Evolutionary conservation across 192 early-diverging fungal species (phyloP), one percentile per base, ranked within the genome.

Genomic region (Obelidium mucronatum): DNA sequence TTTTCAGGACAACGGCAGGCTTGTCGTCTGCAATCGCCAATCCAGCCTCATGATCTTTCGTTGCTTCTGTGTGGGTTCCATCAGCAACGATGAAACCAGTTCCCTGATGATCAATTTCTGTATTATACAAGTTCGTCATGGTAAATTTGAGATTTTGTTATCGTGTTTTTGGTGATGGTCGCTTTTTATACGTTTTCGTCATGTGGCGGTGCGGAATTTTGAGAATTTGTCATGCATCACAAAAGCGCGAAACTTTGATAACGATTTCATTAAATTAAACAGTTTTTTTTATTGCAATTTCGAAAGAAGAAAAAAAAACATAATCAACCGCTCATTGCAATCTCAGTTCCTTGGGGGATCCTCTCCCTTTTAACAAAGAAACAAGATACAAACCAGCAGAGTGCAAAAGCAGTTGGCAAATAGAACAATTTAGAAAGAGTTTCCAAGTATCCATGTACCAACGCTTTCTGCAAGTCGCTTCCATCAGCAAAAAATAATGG

Each of bases 301-400:
- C 42, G 17, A 17, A 44, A 44, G 42, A 5, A 44, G 5, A 44
- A 11, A 11, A 5, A 31, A 58, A 24, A 5, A 5, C 56, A 28
- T n/a, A 5, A 30, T 37, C 17, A 28, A 13, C 13, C 62, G 15
- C 26, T 44, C 40, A 69, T 31, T 24, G 67, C 4, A 11, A 51
- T 69, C 48, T 68, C 42, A 8, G 67, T 59, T 42, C 56, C 67
- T 24, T 54, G 15, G 3, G 55, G 63, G 52, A 80, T 28, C 79
- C 53, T 69, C 31, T 54, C 66, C 79, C 60, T 80, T 72, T 78
- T 81, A 62, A 78, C 52, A 35, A 78, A 74, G 31, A 78, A 52
- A 28, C 37, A 39, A 19, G 71, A 34, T 0, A 81, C 22, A 61
- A 66, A 22, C 58, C 52, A 17, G 19, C 31, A 33, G 2, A 44